Base-by-base conservation (phyloP, 1,284 basidiomycete genomes). In the Kwoniella shivajii region DNA sequence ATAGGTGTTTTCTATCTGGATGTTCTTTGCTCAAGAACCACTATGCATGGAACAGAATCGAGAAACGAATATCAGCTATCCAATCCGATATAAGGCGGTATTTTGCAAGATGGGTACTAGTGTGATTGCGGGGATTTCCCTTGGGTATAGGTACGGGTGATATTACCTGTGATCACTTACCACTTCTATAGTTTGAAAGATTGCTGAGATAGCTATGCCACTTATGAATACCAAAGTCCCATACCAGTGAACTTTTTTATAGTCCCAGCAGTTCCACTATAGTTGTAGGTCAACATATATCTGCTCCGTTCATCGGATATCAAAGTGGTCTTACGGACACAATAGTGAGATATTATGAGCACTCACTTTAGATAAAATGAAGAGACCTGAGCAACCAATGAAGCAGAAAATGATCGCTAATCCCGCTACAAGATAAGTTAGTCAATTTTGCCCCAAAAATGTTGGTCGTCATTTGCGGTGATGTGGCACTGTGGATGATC, bases 191-290 rank as follows among this genome's bases (percentile, higher is more conserved):
- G 78, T 75, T 62, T 83, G 82, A 66, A 78, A 79, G 31, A 80
- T 71, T 20, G 81, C 80, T 13, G 77, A 78, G 7, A 82, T 51
- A 14, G 79, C 81, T 11, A 80, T 70, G 46, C 74, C 75, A 27
- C 79, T 72, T 56, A 83, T 73, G 62, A 82, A 83, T 36, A 82
- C 67, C 16, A 77, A 57, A 0, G 82, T 79, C 70, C 80, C 78
- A 29, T 67, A 64, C 81, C 81, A 82, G 65, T 83, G 82, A 3
- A 80, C 72, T 0, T 54, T 75, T 6, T 71, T 64, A 65, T 81
- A 75, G 64, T 77, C 65, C 69, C 74, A 79, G 3, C 74, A 72
- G 61, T 81, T 74, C 48, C 75, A 74, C 74, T 77, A 36, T 18
- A n/a, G 14, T 14, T 26, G 59, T 29, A 27, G 22, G n/a, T 47